Conservation (phyloP, 2,329 filamentous ascomycete species). For the Aspergillus sp. region DNA sequence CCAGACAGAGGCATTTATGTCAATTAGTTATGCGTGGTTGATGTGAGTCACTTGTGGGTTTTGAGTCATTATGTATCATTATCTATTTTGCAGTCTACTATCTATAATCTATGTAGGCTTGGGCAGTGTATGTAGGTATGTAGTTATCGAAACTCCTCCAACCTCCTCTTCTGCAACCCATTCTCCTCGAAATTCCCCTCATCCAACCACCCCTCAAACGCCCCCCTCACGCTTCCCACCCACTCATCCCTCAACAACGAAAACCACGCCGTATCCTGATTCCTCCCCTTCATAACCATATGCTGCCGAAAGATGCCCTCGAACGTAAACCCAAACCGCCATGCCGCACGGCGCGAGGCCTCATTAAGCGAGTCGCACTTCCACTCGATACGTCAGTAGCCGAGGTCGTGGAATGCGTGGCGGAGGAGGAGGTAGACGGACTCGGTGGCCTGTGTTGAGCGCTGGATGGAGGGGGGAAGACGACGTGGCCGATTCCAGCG, state of each 20-base stretch:
- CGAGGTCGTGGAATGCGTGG: constrained; percentile 50
- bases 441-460: constrained; percentile 55
- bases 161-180: constrained; percentile 46
- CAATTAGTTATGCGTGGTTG: neutral
- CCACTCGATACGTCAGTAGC: constrained; percentile 59
- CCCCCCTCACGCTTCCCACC: constrained; percentile 51
- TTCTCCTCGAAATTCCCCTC: constrained; percentile 52
- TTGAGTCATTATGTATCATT: no score
- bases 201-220: constrained; percentile 52
- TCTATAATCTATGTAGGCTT: no score
- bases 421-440: constrained; percentile 51
- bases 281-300: constrained; percentile 54
- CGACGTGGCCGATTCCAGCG: constrained; percentile 55
- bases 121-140: no score
- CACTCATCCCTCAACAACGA: constrained; percentile 58
- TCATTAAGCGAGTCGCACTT: constrained; percentile 57
- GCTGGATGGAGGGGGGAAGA: constrained; percentile 49
- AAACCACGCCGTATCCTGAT: constrained; percentile 58
- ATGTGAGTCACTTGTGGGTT: neutral
- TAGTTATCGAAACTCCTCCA: constrained; percentile 30
- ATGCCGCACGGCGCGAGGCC: constrained; percentile 51
- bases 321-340: constrained; percentile 53
- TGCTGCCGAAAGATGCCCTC: constrained; percentile 61
- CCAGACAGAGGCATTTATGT: no score
- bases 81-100: no score